Percentiles rank a stretch among this genome's conserved stretches.
Conservation (phyloP, 169 alveolate genomes). For the Cryptosporidium bovis region DNA sequence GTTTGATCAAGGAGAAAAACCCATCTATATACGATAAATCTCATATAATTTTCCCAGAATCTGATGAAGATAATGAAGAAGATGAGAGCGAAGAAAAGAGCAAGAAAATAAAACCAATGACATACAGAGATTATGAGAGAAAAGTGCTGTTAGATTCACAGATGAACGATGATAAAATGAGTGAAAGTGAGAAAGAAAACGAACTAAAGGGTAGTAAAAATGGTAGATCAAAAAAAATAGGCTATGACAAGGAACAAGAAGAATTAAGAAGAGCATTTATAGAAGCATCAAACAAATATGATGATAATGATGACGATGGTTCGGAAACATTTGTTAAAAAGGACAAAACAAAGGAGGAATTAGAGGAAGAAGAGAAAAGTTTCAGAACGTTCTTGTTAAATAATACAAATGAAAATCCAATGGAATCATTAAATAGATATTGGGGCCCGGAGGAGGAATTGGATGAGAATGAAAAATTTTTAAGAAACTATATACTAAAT, state of each 20-base stretch:
- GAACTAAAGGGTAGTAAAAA: conserved; percentile 15
- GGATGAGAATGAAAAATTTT: conserved; percentile 82
- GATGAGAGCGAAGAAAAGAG: not conserved
- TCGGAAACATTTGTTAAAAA: conserved; percentile 45
- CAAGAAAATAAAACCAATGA: conserved; percentile 34
- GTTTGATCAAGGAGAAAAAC: conserved; percentile 80
- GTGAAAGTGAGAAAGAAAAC: not conserved
- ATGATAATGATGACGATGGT: conserved; percentile 28
- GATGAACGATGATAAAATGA: not conserved
- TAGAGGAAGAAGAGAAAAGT: conserved; percentile 49
- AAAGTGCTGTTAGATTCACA: conserved; percentile 25
- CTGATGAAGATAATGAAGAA: not conserved
- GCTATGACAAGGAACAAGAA: conserved; percentile 74
- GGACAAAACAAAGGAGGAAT: conserved; percentile 52
- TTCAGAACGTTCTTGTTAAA: conserved; percentile 60
- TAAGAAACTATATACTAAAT: conserved; percentile 85
- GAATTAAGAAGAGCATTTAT: conserved; percentile 47
- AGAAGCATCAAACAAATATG: conserved; percentile 70
- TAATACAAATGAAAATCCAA: conserved; percentile 46
- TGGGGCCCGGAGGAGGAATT: conserved; percentile 80
- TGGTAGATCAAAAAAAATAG: not conserved
- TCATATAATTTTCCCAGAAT: conserved; percentile 76
- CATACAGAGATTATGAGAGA: conserved; percentile 74
- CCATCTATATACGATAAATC: conserved; percentile 82
- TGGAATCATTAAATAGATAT: conserved; percentile 51